Percentiles rank a stretch among this genome's conserved stretches.
These are phyloP conservation scores for Penicillium brasilianum DNA, from an alignment of 2,329 filamentous ascomycete species.

Conservation along the genomic window DNA sequence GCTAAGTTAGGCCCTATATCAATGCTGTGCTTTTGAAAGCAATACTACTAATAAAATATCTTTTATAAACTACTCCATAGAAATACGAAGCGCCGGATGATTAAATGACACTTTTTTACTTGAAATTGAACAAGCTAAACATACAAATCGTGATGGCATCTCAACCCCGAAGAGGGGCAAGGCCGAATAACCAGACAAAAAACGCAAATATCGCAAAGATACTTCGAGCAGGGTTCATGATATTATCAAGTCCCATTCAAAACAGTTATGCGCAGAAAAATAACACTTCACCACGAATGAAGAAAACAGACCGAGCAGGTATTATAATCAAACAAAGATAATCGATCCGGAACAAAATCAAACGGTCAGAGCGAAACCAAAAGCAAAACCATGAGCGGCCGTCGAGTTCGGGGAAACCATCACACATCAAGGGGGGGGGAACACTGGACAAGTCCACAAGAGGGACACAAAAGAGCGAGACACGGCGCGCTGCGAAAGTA, in stretches of 20 bases:
- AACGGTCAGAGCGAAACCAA: neutral
- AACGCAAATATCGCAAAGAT: neutral
- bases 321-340: conserved; percentile 3
- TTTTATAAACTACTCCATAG: neutral
- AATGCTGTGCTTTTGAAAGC: neutral
- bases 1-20: neutral
- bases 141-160: conserved; percentile 31
- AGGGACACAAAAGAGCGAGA: conserved; percentile 62
- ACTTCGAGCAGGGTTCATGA: conserved; percentile 1
- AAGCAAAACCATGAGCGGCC: conserved; percentile 9
- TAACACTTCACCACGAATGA: neutral
- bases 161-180: neutral
- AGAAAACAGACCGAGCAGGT: neutral
- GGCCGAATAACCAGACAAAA: conserved; percentile 3
- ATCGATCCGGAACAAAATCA: neutral
- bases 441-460: conserved; percentile 12
- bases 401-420: conserved; percentile 19
- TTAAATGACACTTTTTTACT: conserved; percentile 15
- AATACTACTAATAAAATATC: neutral
- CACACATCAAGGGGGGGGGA: conserved; percentile 21
- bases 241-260: neutral
- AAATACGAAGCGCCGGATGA: neutral
- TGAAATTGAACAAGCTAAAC: conserved; percentile 25
- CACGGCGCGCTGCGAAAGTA: conserved; percentile 11
- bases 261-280: neutral